These are phyloP conservation scores for Aspergillus sp. DNA, from an alignment of 2,329 filamentous ascomycete genomes.

Conservation along the genomic window DNA sequence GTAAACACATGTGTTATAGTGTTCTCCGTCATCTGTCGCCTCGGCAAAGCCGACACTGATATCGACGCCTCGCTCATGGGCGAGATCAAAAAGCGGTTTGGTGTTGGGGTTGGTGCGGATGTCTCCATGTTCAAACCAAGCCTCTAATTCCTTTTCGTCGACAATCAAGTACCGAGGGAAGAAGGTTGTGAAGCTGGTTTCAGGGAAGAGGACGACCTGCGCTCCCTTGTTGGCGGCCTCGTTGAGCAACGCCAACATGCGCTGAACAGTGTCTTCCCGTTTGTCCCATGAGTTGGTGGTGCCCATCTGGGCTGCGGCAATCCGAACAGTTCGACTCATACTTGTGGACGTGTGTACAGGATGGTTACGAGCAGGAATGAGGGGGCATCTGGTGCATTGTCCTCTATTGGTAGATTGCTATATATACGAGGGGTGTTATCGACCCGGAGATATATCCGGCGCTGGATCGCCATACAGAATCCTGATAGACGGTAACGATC, in stretches of 20 bases:
- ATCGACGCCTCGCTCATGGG: constrained; percentile 49
- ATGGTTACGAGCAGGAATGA: constrained; percentile 3
- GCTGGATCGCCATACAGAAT: not conserved
- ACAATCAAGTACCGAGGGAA: constrained; percentile 54
- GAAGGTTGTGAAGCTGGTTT: constrained; percentile 58
- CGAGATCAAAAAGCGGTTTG: constrained; percentile 50
- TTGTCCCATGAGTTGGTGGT: constrained; percentile 44
- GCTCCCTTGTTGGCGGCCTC: constrained; percentile 46
- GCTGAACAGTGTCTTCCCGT: constrained; percentile 44
- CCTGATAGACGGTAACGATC: not conserved
- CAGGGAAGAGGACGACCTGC: constrained; percentile 54
- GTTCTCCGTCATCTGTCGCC: constrained; percentile 41
- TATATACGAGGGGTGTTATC: not conserved
- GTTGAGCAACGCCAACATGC: constrained; percentile 52
- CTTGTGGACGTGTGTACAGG: not conserved
- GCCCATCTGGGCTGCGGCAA: constrained; percentile 58
- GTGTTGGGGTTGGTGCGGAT: constrained; percentile 43
- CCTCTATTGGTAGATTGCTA: not conserved
- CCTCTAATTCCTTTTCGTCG: constrained; percentile 45
- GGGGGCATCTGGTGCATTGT: not conserved
- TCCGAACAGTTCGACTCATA: constrained; percentile 43
- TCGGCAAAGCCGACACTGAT: constrained; percentile 56
- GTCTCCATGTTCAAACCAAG: constrained; percentile 53
- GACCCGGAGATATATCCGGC: constrained; percentile 10
- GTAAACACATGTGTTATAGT: constrained; percentile 55